Percentiles rank a stretch among this genome's conserved stretches.
phyloP scores from a whole-genome alignment of 2,329 filamentous ascomycete species.

The Teratosphaeria epicoccoides region DNA sequence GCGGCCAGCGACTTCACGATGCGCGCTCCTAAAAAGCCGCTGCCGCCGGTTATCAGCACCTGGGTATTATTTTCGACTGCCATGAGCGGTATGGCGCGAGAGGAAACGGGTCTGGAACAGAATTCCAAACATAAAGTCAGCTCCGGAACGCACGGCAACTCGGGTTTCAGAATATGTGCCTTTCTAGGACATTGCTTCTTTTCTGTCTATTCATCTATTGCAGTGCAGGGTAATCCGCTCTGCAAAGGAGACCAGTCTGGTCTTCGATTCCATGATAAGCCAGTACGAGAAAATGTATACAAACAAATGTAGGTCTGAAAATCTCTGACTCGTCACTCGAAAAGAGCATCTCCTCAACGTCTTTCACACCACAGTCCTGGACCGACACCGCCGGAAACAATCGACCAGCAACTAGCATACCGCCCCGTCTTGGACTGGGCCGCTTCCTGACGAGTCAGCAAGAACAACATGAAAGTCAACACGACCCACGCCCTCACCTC shows the following conservation, averaged over 20 bases:
- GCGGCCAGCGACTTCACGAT: slow-evolving; percentile 31
- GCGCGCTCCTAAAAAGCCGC: slow-evolving; percentile 36
- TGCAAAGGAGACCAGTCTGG: neutral
- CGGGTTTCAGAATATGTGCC: too few relatives aligned
- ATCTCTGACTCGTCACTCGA: neutral
- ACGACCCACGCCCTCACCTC: slow-evolving; percentile 38
- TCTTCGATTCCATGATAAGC: neutral
- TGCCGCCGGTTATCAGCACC: slow-evolving; percentile 38
- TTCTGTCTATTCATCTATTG: too few relatives aligned
- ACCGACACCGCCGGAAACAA: neutral
- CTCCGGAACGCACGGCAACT: neutral
- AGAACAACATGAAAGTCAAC: slow-evolving; percentile 29
- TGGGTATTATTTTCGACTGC: slow-evolving; percentile 2
- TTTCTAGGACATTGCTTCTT: neutral
- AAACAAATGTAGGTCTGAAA: neutral
- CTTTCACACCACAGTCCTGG: neutral
- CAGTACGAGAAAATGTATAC: neutral
- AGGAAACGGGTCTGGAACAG: neutral
- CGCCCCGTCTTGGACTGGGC: too few relatives aligned
- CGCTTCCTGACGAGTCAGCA: neutral
- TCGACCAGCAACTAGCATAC: neutral
- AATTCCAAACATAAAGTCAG: neutral
- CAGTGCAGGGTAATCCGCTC: too few relatives aligned
- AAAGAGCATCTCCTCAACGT: neutral
- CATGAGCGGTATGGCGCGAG: neutral